Conservation (phyloP, 306 rosid genomes). For the Cicer cuneatum region DNA sequence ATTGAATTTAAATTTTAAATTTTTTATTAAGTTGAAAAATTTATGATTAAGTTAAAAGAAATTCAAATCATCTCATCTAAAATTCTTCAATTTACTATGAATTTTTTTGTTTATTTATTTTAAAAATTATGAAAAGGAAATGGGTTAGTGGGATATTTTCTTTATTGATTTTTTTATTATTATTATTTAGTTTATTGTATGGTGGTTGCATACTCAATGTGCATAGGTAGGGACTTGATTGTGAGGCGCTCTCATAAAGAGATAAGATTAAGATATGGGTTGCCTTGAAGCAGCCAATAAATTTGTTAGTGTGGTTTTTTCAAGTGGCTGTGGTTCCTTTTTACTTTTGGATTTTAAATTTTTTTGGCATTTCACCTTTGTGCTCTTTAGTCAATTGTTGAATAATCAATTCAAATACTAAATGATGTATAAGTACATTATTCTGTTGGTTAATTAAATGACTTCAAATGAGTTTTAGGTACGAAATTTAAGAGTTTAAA, state of each 20-base stretch:
- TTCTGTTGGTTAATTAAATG: too few species aligned
- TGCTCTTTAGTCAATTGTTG: too few species aligned
- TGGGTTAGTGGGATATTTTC: constrained; percentile 2
- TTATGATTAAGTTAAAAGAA: too few species aligned
- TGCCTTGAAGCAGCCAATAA: background rate
- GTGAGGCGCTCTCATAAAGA: background rate
- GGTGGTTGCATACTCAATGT: constrained; percentile 4
- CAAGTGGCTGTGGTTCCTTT: background rate
- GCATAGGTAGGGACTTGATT: constrained; percentile 34
- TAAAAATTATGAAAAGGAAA: constrained; percentile 2
- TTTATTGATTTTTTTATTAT: background rate
- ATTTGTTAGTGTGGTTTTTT: background rate
- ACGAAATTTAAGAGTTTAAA: too few species aligned
- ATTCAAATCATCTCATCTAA: too few species aligned
- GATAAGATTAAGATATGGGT: constrained; percentile 18
- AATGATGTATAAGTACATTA: too few species aligned
- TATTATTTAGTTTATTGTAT: background rate
- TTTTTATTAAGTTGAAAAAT: too few species aligned
- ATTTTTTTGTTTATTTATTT: background rate
- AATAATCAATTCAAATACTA: too few species aligned
- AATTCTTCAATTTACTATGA: too few species aligned
- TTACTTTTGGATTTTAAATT: constrained; percentile 1
- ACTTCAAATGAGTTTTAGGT: too few species aligned
- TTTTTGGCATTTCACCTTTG: background rate
- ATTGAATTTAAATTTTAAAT: too few species aligned